A percentile compares a stretch with the other conserved stretches of the same genome.
These are phyloP conservation scores for Abrus precatorius DNA, from an alignment of 306 rosid genomes.

Conservation along the genomic window DNA sequence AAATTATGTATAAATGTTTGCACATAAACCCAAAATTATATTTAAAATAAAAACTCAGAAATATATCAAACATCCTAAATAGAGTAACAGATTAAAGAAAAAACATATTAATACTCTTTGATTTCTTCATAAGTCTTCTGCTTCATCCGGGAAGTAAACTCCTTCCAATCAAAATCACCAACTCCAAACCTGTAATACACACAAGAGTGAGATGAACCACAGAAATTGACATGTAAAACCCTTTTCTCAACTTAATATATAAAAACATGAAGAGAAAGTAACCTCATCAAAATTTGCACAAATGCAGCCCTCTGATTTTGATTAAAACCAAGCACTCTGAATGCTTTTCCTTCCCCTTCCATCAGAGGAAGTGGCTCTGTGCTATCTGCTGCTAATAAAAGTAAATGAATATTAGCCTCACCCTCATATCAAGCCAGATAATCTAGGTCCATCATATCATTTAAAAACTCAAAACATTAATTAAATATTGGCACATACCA, in stretches of 20 bases:
- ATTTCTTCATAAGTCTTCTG: slow-evolving; percentile 92
- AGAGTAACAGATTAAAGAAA: slow-evolving; percentile 38
- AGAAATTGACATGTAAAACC: slow-evolving; percentile 43
- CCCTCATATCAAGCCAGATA: background rate
- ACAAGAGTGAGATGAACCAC: slow-evolving; percentile 46
- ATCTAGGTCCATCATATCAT: slow-evolving; percentile 29
- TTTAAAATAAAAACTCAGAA: slow-evolving; percentile 23
- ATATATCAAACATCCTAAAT: slow-evolving; percentile 37
- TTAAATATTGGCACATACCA: slow-evolving; percentile 55
- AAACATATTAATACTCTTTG: slow-evolving; percentile 67
- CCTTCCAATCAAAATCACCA: slow-evolving; percentile 95
- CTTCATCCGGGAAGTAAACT: slow-evolving; percentile 87
- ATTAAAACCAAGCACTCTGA: slow-evolving; percentile 97
- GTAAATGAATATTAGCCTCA: slow-evolving; percentile 40
- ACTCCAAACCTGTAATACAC: slow-evolving; percentile 84
- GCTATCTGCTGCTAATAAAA: slow-evolving; percentile 73
- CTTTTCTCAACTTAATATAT: slow-evolving; percentile 40
- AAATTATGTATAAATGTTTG: background rate
- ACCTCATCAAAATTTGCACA: slow-evolving; percentile 99
- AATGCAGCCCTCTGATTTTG: slow-evolving; percentile 94
- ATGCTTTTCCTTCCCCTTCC: slow-evolving; percentile 99
- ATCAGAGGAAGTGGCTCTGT: slow-evolving; percentile 88
- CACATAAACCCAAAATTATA: slow-evolving; percentile 21
- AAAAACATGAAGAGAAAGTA: slow-evolving; percentile 30
- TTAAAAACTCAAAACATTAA: slow-evolving; percentile 30